Evolutionary conservation across 371 early-diverging fungal species (phyloP).

Genomic region (Mortierella sp.): DNA sequence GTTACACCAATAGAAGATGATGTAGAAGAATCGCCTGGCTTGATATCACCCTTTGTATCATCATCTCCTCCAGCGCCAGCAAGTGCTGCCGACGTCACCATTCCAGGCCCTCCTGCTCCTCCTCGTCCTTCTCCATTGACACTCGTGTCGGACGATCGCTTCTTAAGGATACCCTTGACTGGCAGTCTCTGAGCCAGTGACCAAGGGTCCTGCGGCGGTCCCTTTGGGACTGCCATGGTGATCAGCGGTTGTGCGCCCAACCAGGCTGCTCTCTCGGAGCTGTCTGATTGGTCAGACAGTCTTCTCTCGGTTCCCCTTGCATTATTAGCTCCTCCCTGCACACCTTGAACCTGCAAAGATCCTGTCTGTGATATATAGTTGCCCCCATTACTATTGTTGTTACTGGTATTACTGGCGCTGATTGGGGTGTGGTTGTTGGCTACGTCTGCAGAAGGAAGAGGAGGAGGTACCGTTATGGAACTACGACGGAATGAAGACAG

Average conservation of each 20-base stretch:
- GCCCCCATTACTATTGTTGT: neutral
- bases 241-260: conserved; percentile 5
- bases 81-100: neutral
- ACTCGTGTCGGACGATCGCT: neutral
- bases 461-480: neutral
- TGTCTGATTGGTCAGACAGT: conserved; percentile 6
- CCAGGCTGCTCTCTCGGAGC: conserved; percentile 2
- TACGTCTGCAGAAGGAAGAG: neutral
- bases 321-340: no score
- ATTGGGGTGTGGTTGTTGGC: neutral
- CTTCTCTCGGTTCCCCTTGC: neutral
- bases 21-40: no score
- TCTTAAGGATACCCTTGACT: conserved; percentile 44
- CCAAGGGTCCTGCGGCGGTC: conserved; percentile 10
- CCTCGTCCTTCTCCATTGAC: no score
- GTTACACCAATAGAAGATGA: no score
- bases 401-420: neutral
- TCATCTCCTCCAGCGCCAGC: neutral
- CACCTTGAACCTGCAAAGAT: no score
- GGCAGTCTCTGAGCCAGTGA: conserved; percentile 1
- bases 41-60: no score
- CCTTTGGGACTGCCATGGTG: conserved; percentile 18
- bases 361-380: neutral
- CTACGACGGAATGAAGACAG: conserved; percentile 19
- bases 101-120: neutral